These are phyloP conservation scores for Spatholobus suberectus DNA, from an alignment of 306 rosid species.

Conservation along the genomic window DNA sequence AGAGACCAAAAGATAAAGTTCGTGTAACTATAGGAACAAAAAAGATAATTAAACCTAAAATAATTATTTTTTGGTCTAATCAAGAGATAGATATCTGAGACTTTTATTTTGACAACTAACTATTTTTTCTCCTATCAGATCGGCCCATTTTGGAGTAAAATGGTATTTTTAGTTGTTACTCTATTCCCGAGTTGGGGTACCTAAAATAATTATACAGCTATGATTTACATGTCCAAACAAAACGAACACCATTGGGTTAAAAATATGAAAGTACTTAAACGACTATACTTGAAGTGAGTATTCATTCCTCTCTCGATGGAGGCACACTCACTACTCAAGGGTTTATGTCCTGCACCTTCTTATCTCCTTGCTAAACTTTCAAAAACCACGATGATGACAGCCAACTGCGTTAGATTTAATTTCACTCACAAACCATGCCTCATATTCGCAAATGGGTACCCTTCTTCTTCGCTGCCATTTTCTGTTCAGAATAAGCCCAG, in stretches of 20 bases:
- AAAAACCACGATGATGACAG: conserved; percentile 15
- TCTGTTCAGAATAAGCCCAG: conserved; percentile 42
- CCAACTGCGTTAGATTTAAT: conserved; percentile 33
- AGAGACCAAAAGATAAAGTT: too few relatives aligned
- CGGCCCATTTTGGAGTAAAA: too few relatives aligned
- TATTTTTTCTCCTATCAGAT: too few relatives aligned
- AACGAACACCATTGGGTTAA: background rate
- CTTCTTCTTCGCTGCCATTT: conserved; percentile 41
- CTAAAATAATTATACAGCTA: background rate
- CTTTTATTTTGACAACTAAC: too few relatives aligned
- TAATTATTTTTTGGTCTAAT: too few relatives aligned
- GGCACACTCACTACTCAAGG: conserved; percentile 48
- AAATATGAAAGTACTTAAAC: background rate
- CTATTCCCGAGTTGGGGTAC: too few relatives aligned
- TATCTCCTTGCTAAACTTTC: conserved; percentile 43
- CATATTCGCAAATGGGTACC: conserved; percentile 37
- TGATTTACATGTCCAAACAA: background rate
- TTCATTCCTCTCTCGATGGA: conserved; percentile 36
- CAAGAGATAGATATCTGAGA: too few relatives aligned
- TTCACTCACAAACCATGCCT: conserved; percentile 36
- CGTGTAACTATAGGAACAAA: too few relatives aligned
- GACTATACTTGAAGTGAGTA: background rate
- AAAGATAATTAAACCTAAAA: too few relatives aligned
- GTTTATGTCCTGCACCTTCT: conserved; percentile 38
- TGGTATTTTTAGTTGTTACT: too few relatives aligned